Base-by-base conservation (phyloP, 2,329 filamentous ascomycete genomes). In the Fusarium sp. region DNA sequence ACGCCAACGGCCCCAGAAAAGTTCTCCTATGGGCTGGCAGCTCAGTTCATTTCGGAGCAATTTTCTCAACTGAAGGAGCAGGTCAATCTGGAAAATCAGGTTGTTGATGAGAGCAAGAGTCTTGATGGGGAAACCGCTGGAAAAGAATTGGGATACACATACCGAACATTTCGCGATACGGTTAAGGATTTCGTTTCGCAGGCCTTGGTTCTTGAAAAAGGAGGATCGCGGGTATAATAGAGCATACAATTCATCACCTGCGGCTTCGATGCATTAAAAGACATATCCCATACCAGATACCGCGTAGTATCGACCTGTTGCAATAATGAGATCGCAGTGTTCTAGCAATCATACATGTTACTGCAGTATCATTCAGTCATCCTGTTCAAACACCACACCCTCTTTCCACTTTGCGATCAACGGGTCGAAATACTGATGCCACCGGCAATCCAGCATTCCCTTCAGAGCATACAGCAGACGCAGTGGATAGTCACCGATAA, bases 11-110 rank as follows among this genome's bases (percentile, higher is more conserved):
- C 82, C 0, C 78, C 82, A 0, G 82, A 86, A 66, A 76, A 77
- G 6, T 87, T 86, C 58, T 83, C 82, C 0, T 87, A 86, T 66
- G 81, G 77, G 0, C 60, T 82, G 12, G 85, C 82, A 1, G 81
- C 82, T 1, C 73, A 80, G 11, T 81, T 86, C 31, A 82, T 86
- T 30, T 69, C 67, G 1, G 77, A 80, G 3, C 75, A 77, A 28
- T 86, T 87, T 66, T 68, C 75, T 1, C 80, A 80, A 76, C 76
- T 80, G 1, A 77, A 71, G 41, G 73, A 46, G 0, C 69, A 40
- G 2, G 78, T 83, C 1, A 71, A 75, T 3, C 60, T 68, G 28
- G 81, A 81, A 48, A 77, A 81, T 7, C 77, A 81, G 60, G 51
- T 60, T 18, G 75, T 81, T 9, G 79, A 83, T 52, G 75, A 78